Evolutionary conservation across 805 yeast genomes (phyloP).

Genomic region (Teunomyces panamensis): DNA sequence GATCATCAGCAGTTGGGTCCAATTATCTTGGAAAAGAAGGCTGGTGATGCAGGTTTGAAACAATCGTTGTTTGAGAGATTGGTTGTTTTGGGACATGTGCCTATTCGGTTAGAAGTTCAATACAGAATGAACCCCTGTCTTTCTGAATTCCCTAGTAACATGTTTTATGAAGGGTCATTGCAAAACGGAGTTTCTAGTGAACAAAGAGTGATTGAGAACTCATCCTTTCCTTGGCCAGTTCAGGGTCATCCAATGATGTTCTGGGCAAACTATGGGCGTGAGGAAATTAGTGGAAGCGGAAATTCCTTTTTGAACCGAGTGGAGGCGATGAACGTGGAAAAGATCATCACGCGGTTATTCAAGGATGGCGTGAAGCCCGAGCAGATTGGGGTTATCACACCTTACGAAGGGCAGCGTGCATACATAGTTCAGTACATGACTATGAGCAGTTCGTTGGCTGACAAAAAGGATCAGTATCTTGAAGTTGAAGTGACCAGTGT

Average conservation of each 20-base stretch:
- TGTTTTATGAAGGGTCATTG: slow-evolving; percentile 88
- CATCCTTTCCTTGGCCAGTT: slow-evolving; percentile 90
- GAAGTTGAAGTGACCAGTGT: slow-evolving; percentile 85
- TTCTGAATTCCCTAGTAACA: slow-evolving; percentile 83
- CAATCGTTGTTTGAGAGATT: slow-evolving; percentile 88
- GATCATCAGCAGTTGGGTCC: slow-evolving; percentile 97
- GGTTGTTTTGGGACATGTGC: slow-evolving; percentile 76
- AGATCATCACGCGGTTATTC: slow-evolving; percentile 67
- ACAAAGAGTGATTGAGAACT: slow-evolving; percentile 53
- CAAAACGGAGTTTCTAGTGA: slow-evolving; percentile 88
- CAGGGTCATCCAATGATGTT: slow-evolving; percentile 88
- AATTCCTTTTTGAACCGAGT: slow-evolving; percentile 79
- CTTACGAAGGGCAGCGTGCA: slow-evolving; percentile 91
- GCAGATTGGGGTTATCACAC: slow-evolving; percentile 91
- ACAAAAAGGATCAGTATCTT: slow-evolving; percentile 54
- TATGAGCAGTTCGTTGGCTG: slow-evolving; percentile 60
- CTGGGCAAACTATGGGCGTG: slow-evolving; percentile 87
- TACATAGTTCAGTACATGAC: slow-evolving; percentile 77
- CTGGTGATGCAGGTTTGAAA: slow-evolving; percentile 81
- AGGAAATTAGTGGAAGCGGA: slow-evolving; percentile 81
- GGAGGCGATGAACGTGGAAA: slow-evolving; percentile 87
- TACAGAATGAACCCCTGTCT: slow-evolving; percentile 92
- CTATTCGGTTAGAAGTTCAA: slow-evolving; percentile 85
- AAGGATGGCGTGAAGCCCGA: slow-evolving; percentile 73
- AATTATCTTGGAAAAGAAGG: slow-evolving; percentile 73